Percentiles rank a stretch among this genome's conserved stretches.
These are phyloP conservation scores for Aspergillus carlsbadensis DNA, from an alignment of 495 filamentous ascomycete genomes.

Conservation along the genomic window DNA sequence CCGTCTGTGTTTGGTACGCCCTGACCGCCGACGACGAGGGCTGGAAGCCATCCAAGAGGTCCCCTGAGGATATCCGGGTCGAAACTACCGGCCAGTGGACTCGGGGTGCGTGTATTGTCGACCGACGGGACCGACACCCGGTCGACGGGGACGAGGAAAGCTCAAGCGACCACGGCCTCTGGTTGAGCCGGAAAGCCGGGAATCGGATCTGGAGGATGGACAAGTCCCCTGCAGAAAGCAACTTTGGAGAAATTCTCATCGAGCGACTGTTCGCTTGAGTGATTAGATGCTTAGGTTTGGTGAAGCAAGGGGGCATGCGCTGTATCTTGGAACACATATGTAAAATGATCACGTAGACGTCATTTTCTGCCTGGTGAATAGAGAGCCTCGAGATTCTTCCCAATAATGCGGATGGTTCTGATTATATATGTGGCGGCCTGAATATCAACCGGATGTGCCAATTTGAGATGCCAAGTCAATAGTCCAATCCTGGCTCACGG, in stretches of 20 bases:
- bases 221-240: conserved; percentile 39
- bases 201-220: conserved; percentile 75
- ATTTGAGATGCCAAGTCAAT: no score
- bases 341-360: not conserved
- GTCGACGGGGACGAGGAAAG: conserved; percentile 57
- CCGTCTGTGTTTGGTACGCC: conserved; percentile 84
- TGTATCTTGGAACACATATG: not conserved
- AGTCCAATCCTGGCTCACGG: no score
- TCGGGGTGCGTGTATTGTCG: conserved; percentile 82
- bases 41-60: conserved; percentile 42
- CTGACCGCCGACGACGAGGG: conserved; percentile 50
- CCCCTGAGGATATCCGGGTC: conserved; percentile 72
- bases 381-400: no score
- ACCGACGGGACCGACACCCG: conserved; percentile 63
- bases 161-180: conserved; percentile 66
- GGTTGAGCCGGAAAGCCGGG: conserved; percentile 67
- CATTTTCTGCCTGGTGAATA: not conserved
- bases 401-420: no score
- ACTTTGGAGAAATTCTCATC: conserved; percentile 45
- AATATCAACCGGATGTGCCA: no score
- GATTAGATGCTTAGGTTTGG: no score
- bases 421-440: no score
- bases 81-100: conserved; percentile 95
- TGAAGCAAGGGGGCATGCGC: not conserved
- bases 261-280: conserved; percentile 38